phyloP scores from a whole-genome alignment of 495 filamentous ascomycete species.

The Penicillium maclennaniae region DNA sequence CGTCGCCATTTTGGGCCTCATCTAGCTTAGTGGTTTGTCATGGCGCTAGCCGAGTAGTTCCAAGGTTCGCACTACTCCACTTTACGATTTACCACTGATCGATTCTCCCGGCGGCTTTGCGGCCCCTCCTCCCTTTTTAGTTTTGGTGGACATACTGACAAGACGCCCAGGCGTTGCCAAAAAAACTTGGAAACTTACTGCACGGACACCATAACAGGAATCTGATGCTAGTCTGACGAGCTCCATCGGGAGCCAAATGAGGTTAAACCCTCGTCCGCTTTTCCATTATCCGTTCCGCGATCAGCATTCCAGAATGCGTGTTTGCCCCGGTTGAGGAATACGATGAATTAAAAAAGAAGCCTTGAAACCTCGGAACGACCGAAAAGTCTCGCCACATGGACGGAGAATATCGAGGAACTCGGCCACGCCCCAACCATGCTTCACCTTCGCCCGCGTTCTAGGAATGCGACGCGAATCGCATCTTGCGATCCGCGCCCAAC shows the following conservation, averaged over 20 bases:
- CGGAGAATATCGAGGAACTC: slow-evolving; percentile 8
- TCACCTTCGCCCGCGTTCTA: neutral
- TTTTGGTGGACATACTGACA: neutral
- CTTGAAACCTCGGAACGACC: neutral
- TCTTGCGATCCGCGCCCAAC: neutral
- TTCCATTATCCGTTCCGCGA: neutral
- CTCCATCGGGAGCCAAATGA: neutral
- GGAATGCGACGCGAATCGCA: slow-evolving; percentile 2
- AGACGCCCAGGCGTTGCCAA: neutral
- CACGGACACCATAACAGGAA: neutral
- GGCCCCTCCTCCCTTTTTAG: neutral
- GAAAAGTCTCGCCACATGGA: slow-evolving; percentile 8
- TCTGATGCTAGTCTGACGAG: neutral
- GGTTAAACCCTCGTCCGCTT: slow-evolving; percentile 4
- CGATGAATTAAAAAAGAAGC: neutral
- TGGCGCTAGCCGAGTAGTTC: neutral
- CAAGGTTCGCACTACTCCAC: neutral
- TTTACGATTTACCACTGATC: neutral
- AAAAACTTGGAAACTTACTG: neutral
- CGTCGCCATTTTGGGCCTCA: neutral
- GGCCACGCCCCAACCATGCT: slow-evolving; percentile 2
- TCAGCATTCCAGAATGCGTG: neutral
- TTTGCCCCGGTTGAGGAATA: neutral
- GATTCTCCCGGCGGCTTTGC: neutral
- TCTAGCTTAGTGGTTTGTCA: no score